Percentiles rank a stretch among this genome's conserved stretches.
These are phyloP conservation scores for Chlamydomonas schloesseri DNA, from an alignment of 139 green algal species.

Conservation along the genomic window DNA sequence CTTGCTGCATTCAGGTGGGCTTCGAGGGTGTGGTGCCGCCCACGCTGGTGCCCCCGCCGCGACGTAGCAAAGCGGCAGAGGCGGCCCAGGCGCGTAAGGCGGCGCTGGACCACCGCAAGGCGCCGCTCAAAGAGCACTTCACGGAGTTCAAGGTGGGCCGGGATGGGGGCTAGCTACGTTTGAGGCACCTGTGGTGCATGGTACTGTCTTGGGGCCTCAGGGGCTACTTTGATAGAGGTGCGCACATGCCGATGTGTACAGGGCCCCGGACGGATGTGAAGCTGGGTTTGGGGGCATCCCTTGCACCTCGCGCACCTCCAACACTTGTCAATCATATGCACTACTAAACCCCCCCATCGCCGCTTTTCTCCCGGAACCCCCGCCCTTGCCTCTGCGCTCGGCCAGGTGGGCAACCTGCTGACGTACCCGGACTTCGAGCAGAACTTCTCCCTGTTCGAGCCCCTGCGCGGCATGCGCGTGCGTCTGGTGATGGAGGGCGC, in stretches of 20 bases:
- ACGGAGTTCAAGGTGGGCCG: constrained; percentile 24
- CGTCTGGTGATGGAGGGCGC: constrained; percentile 31
- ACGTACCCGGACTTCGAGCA: constrained; percentile 59
- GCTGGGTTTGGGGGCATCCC: too few relatives aligned
- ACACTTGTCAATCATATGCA: too few relatives aligned
- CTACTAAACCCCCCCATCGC: too few relatives aligned
- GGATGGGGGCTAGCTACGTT: too few relatives aligned
- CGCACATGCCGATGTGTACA: too few relatives aligned
- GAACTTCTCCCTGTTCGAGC: constrained; percentile 59
- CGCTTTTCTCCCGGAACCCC: too few relatives aligned
- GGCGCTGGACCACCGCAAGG: background rate
- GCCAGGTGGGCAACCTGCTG: constrained; percentile 51
- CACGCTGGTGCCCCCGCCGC: background rate
- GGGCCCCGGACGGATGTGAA: too few relatives aligned
- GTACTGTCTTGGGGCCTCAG: too few relatives aligned
- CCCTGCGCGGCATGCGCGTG: constrained; percentile 46
- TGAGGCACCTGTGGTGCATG: too few relatives aligned
- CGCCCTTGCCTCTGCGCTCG: background rate
- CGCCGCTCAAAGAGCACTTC: background rate
- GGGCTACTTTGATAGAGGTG: too few relatives aligned
- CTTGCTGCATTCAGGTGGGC: too few relatives aligned
- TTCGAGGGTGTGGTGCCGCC: constrained; percentile 39
- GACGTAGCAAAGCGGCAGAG: background rate
- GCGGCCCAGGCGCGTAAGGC: background rate
- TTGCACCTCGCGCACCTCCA: too few relatives aligned